Conservation (phyloP, 108 stramenopile genomes). For the Nitzschia sp. region DNA sequence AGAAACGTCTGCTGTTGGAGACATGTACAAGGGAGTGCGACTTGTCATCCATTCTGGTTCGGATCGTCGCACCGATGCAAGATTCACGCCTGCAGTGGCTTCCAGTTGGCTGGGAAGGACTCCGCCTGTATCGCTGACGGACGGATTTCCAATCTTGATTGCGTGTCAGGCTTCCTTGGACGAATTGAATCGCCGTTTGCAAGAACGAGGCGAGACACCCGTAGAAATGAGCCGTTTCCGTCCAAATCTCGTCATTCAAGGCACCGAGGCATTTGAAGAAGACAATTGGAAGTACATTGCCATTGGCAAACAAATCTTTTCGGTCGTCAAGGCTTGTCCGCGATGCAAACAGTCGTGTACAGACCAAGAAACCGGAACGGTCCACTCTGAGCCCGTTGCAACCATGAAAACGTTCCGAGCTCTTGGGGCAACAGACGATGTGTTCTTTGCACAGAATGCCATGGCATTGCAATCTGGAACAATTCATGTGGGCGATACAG, state of each 20-base stretch:
- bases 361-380: conserved; percentile 71
- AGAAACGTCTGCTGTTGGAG: conserved; percentile 4
- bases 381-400: conserved; percentile 63
- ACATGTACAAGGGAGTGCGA: conserved; percentile 45
- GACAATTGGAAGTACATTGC: conserved; percentile 82
- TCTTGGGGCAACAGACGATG: conserved; percentile 45
- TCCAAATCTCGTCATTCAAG: conserved; percentile 58
- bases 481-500: conserved; percentile 50
- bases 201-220: conserved; percentile 44
- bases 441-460: conserved; percentile 86
- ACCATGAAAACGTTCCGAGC: conserved; percentile 73
- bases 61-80: conserved; percentile 32
- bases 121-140: conserved; percentile 57
- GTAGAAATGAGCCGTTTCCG: conserved; percentile 81
- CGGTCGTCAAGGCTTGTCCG: conserved; percentile 81
- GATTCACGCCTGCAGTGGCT: conserved; percentile 55
- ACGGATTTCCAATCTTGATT: conserved; percentile 84
- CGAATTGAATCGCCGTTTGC: conserved; percentile 62
- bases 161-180: conserved; percentile 69
- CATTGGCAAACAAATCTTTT: conserved; percentile 65
- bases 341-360: conserved; percentile 87
- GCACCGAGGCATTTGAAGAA: conserved; percentile 74
- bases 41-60: conserved; percentile 40
- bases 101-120: conserved; percentile 37
- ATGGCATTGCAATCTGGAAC: conserved; percentile 46